Percentiles rank a stretch among this genome's conserved stretches.
Conservation (phyloP, 345 rosid genomes). For the Camelina hispida region DNA sequence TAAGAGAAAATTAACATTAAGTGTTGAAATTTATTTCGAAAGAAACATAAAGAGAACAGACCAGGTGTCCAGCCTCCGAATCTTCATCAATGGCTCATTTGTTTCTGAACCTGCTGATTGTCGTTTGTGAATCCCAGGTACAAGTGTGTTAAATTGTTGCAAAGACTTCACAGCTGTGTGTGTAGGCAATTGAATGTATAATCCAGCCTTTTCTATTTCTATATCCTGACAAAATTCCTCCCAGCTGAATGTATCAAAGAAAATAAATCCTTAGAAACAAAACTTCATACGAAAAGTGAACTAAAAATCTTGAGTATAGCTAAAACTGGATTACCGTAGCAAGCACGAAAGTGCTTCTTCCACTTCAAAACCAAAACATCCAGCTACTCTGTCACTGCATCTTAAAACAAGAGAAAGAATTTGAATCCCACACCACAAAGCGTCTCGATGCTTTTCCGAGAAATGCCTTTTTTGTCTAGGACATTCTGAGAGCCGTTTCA, state of each 20-base stretch:
- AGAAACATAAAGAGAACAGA: conserved; percentile 38
- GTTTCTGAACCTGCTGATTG: conserved; percentile 43
- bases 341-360: conserved; percentile 70
- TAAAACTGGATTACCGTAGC: conserved; percentile 63
- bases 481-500: conserved; percentile 44
- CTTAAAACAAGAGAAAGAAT: conserved; percentile 58
- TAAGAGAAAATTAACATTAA: conserved; percentile 18
- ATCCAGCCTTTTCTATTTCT: conserved; percentile 73
- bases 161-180: conserved; percentile 36
- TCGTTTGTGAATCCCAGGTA: conserved; percentile 47
- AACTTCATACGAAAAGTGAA: conserved; percentile 5
- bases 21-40: conserved; percentile 24
- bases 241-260: conserved; percentile 66
- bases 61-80: conserved; percentile 55
- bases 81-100: conserved; percentile 53
- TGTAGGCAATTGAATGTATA: conserved; percentile 53
- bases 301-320: conserved; percentile 7
- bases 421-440: conserved; percentile 69
- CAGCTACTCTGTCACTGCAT: conserved; percentile 55
- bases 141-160: conserved; percentile 46
- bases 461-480: conserved; percentile 30
- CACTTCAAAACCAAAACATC: conserved; percentile 52
- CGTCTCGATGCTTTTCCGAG: conserved; percentile 41
- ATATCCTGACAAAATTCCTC: conserved; percentile 82
- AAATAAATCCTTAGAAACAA: conserved; percentile 33